Evolutionary conservation across 441 rosid species (phyloP).

Genomic region (Erodium trifolium): DNA sequence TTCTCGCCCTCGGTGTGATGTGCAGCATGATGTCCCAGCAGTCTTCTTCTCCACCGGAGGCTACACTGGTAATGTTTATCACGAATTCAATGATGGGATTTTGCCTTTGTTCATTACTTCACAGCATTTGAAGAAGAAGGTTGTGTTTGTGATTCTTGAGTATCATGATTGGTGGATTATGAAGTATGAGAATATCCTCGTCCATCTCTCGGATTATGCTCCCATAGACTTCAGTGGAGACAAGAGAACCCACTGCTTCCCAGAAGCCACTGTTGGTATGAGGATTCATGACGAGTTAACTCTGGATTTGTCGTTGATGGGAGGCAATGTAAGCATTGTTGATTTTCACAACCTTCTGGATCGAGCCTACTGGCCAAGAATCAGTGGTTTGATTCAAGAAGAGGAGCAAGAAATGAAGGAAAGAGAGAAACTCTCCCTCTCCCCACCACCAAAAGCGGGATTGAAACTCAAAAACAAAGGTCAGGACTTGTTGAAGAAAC

Average conservation of each 20-base stretch:
- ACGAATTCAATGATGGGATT: conserved; percentile 89
- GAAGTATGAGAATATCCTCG: conserved; percentile 61
- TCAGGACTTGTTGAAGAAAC: conserved; percentile 27
- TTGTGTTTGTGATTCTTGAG: conserved; percentile 77
- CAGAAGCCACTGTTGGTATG: conserved; percentile 66
- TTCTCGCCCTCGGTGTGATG: conserved; percentile 41
- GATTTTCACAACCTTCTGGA: conserved; percentile 63
- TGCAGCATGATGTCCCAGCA: conserved; percentile 60
- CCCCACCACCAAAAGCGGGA: conserved; percentile 7
- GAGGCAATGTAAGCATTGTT: conserved; percentile 35
- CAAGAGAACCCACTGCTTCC: conserved; percentile 73
- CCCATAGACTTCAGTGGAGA: conserved; percentile 54
- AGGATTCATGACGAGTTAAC: conserved; percentile 78
- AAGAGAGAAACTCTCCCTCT: conserved; percentile 11
- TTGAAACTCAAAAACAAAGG: conserved; percentile 11
- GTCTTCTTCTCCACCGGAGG: conserved; percentile 89
- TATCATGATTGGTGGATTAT: conserved; percentile 86
- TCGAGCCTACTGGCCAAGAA: conserved; percentile 51
- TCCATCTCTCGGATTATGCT: conserved; percentile 59
- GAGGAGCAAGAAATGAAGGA: conserved; percentile 39
- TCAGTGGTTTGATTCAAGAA: conserved; percentile 39
- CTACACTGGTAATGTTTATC: conserved; percentile 83
- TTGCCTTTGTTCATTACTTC: conserved; percentile 80
- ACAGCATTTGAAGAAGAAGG: conserved; percentile 58
- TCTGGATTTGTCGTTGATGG: conserved; percentile 40